A percentile compares a stretch with the other conserved stretches of the same genome.
These are phyloP conservation scores for Silene latifolia DNA, from an alignment of 148 eudicot species.

Conservation along the genomic window DNA sequence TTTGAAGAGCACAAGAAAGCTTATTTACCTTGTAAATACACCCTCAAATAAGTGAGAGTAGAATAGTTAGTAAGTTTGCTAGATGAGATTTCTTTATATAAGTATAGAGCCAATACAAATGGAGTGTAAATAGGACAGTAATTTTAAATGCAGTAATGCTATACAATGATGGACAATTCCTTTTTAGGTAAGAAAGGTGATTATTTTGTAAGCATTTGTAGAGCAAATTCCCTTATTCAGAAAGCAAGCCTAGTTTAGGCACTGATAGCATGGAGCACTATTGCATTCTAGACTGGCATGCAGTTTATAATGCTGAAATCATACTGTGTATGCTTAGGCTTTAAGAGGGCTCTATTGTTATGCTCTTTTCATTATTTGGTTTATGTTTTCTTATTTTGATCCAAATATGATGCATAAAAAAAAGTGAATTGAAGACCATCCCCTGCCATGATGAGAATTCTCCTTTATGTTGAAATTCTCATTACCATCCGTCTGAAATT, in stretches of 20 bases:
- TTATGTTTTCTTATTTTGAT: no score
- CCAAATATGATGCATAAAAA: no score
- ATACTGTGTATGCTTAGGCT: no score
- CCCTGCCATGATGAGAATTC: no score
- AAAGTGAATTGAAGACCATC: no score
- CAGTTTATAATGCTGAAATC: neutral
- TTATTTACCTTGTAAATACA: conserved; percentile 10
- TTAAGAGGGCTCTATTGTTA: no score
- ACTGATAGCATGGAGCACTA: neutral
- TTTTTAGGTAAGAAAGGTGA: no score
- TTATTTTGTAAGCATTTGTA: neutral
- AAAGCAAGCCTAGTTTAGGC: neutral
- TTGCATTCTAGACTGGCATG: neutral
- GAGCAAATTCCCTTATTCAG: neutral
- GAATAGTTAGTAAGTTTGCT: neutral
- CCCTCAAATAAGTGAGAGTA: neutral
- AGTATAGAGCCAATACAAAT: neutral
- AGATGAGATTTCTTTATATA: conserved; percentile 11
- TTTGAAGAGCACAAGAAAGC: neutral
- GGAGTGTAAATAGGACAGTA: neutral
- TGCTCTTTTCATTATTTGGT: no score
- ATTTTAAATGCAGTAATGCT: neutral
- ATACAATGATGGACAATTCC: neutral
- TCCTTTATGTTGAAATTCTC: no score
- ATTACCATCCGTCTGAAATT: no score